Conservation (phyloP, 1,139 yeast genomes). For the Kodamaea plutei region DNA sequence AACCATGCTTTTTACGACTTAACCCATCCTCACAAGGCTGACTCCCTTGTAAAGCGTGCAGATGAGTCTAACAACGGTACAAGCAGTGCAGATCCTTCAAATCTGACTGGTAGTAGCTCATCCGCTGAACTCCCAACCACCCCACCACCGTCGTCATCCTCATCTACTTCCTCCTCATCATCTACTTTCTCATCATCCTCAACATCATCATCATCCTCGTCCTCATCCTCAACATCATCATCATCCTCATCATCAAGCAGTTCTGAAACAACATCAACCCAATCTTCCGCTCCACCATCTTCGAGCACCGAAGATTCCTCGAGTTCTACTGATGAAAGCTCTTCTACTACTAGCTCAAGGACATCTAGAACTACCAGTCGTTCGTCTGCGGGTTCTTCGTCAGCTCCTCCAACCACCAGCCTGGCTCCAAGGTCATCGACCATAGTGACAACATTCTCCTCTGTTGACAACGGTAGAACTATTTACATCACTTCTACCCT, state of each 20-base stretch:
- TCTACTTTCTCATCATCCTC: too few relatives aligned
- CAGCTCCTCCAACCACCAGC: conserved; percentile 14
- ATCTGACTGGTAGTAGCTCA: too few relatives aligned
- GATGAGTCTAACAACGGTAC: neutral
- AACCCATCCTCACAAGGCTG: too few relatives aligned
- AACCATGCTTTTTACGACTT: too few relatives aligned
- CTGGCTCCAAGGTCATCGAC: conserved; percentile 12
- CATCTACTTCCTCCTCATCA: neutral
- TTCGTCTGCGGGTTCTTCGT: conserved; percentile 11
- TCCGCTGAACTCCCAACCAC: too few relatives aligned
- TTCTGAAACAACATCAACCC: too few relatives aligned
- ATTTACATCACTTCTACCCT: conserved; percentile 39
- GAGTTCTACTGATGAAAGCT: conserved; percentile 9
- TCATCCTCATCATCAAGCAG: conserved; percentile 6
- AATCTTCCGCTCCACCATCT: conserved; percentile 12
- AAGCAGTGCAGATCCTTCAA: too few relatives aligned
- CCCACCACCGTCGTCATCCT: conserved; percentile 1
- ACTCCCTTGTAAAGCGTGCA: conserved; percentile 1
- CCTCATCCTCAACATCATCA: conserved; percentile 4
- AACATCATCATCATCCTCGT: conserved; percentile 1
- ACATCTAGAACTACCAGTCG: conserved; percentile 5
- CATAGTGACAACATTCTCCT: conserved; percentile 26
- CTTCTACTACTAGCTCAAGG: conserved; percentile 8
- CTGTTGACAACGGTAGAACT: conserved; percentile 36
- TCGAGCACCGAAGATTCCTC: conserved; percentile 6